Evolutionary conservation across 768 basidiomycete genomes (phyloP).

Genomic region (Kwoniella mangroviensis): DNA sequence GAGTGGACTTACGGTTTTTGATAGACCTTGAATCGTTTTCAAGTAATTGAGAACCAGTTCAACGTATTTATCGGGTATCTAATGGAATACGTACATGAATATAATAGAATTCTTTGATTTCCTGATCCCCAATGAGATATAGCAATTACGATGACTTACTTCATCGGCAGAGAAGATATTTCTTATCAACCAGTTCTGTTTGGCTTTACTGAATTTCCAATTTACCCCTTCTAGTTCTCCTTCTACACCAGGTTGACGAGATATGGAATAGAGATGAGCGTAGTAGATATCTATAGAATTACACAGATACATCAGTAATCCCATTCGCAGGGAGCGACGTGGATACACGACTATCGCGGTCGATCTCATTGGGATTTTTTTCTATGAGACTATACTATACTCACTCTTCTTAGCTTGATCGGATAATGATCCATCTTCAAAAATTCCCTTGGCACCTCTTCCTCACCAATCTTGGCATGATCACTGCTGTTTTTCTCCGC

Average conservation of each 20-base stretch:
- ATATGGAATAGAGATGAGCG: constrained; percentile 19
- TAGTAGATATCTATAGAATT: constrained; percentile 30
- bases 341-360: too few relatives aligned
- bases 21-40: constrained; percentile 42
- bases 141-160: too few relatives aligned
- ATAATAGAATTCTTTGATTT: too few relatives aligned
- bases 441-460: constrained; percentile 9
- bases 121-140: too few relatives aligned
- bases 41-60: constrained; percentile 46
- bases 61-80: constrained; percentile 44
- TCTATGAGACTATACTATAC: constrained; percentile 1
- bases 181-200: constrained; percentile 46
- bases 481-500: neutral
- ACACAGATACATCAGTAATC: too few relatives aligned
- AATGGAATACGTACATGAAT: too few relatives aligned
- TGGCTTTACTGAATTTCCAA: constrained; percentile 53
- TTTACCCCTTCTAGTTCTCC: constrained; percentile 1
- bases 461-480: too few relatives aligned
- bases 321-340: too few relatives aligned
- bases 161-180: constrained; percentile 37
- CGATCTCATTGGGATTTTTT: too few relatives aligned
- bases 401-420: constrained; percentile 47
- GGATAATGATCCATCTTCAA: constrained; percentile 29
- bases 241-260: constrained; percentile 9
- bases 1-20: constrained; percentile 30